phyloP scores from a whole-genome alignment of 1,139 yeast genomes.

The Groenewaldozyma sp. region DNA sequence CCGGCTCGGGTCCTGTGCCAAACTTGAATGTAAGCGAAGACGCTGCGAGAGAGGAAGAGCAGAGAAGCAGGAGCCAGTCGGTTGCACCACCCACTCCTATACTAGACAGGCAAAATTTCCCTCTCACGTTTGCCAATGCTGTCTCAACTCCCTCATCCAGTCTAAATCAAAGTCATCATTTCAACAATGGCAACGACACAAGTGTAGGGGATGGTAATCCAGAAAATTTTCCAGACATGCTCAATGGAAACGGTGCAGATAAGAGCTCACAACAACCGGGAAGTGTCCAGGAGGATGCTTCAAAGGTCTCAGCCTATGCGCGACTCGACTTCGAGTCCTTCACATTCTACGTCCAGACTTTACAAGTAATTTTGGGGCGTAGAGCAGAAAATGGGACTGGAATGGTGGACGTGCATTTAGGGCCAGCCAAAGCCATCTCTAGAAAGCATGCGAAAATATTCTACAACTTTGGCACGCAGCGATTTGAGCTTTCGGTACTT shows the following conservation, averaged over 20 bases:
- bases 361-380: conserved; percentile 87
- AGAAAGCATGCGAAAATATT: conserved; percentile 90
- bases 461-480: conserved; percentile 88
- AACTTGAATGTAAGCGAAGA: conserved; percentile 1
- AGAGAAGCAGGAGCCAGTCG: conserved; percentile 9
- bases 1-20: conserved; percentile 10
- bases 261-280: conserved; percentile 5
- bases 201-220: not conserved
- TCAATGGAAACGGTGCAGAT: conserved; percentile 9
- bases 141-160: conserved; percentile 5
- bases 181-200: too few species aligned
- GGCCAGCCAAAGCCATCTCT: conserved; percentile 84
- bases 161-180: too few species aligned
- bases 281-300: conserved; percentile 20
- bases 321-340: conserved; percentile 85
- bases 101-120: conserved; percentile 11
- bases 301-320: conserved; percentile 86
- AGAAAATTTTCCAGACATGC: not conserved
- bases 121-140: conserved; percentile 16
- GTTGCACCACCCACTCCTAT: conserved; percentile 12
- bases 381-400: conserved; percentile 57
- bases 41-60: conserved; percentile 1
- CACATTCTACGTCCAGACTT: conserved; percentile 90
- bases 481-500: conserved; percentile 80
- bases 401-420: conserved; percentile 86